Percentiles rank a stretch among this genome's conserved stretches.
Conservation (phyloP, 495 filamentous ascomycete species). For the Chaetomidium leptoderma region DNA sequence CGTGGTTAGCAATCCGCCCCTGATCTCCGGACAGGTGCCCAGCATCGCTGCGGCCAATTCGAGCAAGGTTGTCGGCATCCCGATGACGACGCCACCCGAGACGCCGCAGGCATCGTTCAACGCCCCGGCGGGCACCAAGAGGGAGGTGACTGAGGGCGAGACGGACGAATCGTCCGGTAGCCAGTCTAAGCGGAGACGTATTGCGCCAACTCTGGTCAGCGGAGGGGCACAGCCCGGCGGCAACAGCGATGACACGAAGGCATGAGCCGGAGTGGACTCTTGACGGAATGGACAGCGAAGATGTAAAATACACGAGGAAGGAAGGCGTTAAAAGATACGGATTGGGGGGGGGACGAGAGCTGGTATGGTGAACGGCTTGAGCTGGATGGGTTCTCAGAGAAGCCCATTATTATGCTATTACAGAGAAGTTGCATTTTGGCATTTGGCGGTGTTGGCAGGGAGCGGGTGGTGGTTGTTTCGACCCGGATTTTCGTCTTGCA, state of each 20-base stretch:
- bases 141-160: constrained; percentile 54
- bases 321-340: constrained; percentile 2
- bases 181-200: constrained; percentile 65
- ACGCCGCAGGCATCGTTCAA: constrained; percentile 58
- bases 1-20: constrained; percentile 69
- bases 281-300: not conserved
- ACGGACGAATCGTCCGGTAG: constrained; percentile 40
- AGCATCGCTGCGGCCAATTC: constrained; percentile 67
- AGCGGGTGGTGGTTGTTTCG: not conserved
- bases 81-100: constrained; percentile 73
- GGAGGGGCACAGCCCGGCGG: not conserved
- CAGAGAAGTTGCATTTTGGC: not conserved
- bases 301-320: not conserved
- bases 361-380: not conserved
- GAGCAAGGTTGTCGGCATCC: constrained; percentile 49
- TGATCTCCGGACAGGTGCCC: constrained; percentile 68
- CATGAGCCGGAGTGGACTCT: constrained; percentile 5
- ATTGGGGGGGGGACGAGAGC: not conserved
- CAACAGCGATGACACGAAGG: constrained; percentile 19
- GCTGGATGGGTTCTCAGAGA: not conserved
- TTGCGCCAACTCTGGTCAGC: constrained; percentile 67
- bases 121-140: constrained; percentile 52
- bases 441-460: not conserved
- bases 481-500: not conserved
- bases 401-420: not conserved